phyloP scores from a whole-genome alignment of 2,329 filamentous ascomycete species.

The Colletotrichum gloeosporioides region DNA sequence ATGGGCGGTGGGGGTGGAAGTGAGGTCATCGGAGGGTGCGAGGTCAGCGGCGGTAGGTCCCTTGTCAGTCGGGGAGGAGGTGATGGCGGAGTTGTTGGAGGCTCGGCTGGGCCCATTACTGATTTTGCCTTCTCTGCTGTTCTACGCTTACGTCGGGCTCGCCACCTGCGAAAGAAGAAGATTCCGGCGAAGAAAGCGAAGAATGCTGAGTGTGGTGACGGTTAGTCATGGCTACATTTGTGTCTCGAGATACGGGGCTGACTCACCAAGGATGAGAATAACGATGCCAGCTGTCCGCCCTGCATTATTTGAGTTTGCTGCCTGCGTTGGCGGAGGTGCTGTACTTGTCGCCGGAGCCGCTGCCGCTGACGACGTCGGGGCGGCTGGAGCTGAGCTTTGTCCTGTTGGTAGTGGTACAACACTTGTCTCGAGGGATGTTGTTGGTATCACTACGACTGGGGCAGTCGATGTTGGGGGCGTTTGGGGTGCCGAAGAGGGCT shows the following conservation, averaged over 20 bases:
- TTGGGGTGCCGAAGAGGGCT: not conserved
- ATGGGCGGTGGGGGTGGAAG: not conserved
- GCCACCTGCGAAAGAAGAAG: not conserved
- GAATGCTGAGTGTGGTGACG: not conserved
- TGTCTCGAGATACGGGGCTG: no score
- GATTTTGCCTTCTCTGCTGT: not conserved
- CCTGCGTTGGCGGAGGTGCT: not conserved
- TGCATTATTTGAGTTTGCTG: not conserved
- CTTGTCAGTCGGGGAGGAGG: not conserved
- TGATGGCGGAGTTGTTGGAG: not conserved
- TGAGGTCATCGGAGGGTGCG: not conserved
- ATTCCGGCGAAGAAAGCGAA: not conserved
- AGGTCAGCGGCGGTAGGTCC: not conserved
- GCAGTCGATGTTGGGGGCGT: not conserved
- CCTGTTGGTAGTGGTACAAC: not conserved
- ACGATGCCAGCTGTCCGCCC: not conserved
- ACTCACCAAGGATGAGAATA: not conserved
- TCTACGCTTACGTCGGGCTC: not conserved
- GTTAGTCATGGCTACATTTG: not conserved
- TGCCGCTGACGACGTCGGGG: not conserved
- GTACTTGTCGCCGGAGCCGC: not conserved
- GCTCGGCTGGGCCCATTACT: not conserved
- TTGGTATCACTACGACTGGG: not conserved
- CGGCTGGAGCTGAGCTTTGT: not conserved
- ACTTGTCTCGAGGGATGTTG: not conserved